Evolutionary conservation across 1,139 yeast species (phyloP).

Genomic region (Hyphopichia burtonii): DNA sequence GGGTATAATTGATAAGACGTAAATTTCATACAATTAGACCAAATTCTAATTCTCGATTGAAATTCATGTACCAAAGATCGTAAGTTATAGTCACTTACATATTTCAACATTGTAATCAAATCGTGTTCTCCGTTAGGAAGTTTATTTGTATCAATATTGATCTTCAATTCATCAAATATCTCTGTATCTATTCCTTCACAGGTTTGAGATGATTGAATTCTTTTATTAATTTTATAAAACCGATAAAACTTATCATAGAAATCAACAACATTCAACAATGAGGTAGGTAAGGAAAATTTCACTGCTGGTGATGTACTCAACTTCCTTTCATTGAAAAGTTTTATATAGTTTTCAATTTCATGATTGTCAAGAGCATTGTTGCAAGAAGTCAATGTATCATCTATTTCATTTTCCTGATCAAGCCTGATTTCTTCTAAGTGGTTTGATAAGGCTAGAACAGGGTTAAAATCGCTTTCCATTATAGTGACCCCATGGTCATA

Average conservation of each 20-base stretch:
- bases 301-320: constrained; percentile 79
- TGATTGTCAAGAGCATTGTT: constrained; percentile 21
- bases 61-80: constrained; percentile 27
- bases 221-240: constrained; percentile 25
- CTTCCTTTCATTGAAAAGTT: constrained; percentile 47
- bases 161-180: constrained; percentile 26
- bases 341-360: constrained; percentile 49
- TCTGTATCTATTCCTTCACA: constrained; percentile 20
- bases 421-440: neutral
- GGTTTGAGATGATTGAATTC: constrained; percentile 20
- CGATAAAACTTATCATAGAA: constrained; percentile 47
- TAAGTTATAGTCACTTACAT: constrained; percentile 30
- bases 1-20: constrained; percentile 47
- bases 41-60: constrained; percentile 34
- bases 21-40: constrained; percentile 41
- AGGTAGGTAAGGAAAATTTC: constrained; percentile 62
- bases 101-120: constrained; percentile 38
- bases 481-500: constrained; percentile 59
- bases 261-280: constrained; percentile 54
- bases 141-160: constrained; percentile 23
- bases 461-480: neutral
- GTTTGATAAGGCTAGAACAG: neutral
- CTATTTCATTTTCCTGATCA: constrained; percentile 3
- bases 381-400: neutral
- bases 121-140: constrained; percentile 39